phyloP scores from a whole-genome alignment of 78 protist species.

The Goniomonas avonlea region DNA sequence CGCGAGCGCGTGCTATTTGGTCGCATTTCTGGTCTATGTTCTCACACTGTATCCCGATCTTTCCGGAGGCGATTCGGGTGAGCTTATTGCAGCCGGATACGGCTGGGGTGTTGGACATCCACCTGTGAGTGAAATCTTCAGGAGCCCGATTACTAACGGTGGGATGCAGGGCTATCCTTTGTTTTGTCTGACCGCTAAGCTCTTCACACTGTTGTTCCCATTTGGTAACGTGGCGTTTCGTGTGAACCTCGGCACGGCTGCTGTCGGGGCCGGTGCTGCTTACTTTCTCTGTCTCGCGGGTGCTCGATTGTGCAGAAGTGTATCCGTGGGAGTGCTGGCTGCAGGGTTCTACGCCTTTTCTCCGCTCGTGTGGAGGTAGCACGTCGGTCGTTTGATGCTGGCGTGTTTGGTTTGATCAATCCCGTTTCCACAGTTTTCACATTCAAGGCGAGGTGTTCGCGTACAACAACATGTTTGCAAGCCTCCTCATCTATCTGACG shows the following conservation, averaged over 20 bases:
- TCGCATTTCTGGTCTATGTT: too few species aligned
- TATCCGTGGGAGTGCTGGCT: neutral
- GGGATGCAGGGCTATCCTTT: too few species aligned
- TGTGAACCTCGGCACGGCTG: constrained; percentile 27
- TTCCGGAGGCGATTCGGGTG: constrained; percentile 70
- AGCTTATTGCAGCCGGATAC: constrained; percentile 47
- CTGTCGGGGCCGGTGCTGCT: constrained; percentile 1
- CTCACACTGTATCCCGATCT: constrained; percentile 54
- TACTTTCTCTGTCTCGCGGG: too few species aligned
- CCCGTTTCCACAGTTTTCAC: too few species aligned
- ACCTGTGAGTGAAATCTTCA: too few species aligned
- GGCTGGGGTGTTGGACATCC: constrained; percentile 63
- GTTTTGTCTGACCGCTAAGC: constrained; percentile 40
- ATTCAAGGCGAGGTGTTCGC: constrained; percentile 63
- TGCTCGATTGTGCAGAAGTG: too few species aligned
- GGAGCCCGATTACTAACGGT: too few species aligned
- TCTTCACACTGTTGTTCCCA: constrained; percentile 34
- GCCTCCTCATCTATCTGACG: constrained; percentile 19
- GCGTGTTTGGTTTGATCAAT: too few species aligned
- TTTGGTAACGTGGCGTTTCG: constrained; percentile 39
- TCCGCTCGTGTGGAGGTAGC: constrained; percentile 21
- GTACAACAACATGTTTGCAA: constrained; percentile 45
- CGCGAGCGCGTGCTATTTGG: too few species aligned
- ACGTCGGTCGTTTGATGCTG: too few species aligned
- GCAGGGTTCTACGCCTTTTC: neutral